These are phyloP conservation scores for Prunus persica DNA, from an alignment of 306 rosid species.

Conservation along the genomic window Prunus_persica_NCBIv2 NC_034012.1:6901501-6902000, in stretches of 20 bases:
- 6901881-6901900: slow-evolving; percentile 30
- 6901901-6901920: slow-evolving; percentile 40
- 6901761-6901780: slow-evolving; percentile 5
- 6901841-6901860: slow-evolving; percentile 32
- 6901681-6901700: neutral
- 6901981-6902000: neutral
- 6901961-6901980: neutral
- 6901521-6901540: neutral
- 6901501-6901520: neutral
- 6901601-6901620: no score
- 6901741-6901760: neutral
- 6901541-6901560: neutral
- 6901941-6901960: neutral
- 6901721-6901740: neutral
- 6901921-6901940: neutral
- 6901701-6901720: neutral
- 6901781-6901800: neutral
- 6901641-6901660: neutral
- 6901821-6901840: neutral
- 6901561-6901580: slow-evolving; percentile 1
- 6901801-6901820: neutral
- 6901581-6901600: neutral
- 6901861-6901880: slow-evolving; percentile 28
- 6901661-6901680: neutral
- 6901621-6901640: no score